A percentile compares a stretch with the other conserved stretches of the same genome.
These are phyloP conservation scores for Phytophthora pinifolia DNA, from an alignment of 352 stramenopile genomes.

Conservation along the genomic window DNA sequence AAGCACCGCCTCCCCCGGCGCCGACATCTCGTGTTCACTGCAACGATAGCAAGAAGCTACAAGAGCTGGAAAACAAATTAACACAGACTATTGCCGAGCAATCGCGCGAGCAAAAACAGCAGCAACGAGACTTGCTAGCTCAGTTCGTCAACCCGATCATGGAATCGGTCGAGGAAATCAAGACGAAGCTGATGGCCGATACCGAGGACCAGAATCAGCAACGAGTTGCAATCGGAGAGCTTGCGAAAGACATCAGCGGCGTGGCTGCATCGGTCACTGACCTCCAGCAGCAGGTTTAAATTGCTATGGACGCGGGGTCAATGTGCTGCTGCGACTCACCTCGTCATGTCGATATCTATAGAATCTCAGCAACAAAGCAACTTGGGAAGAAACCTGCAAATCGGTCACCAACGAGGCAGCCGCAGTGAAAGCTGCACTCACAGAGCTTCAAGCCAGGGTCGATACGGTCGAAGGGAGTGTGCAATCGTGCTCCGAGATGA, in stretches of 20 bases:
- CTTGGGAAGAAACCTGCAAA: conserved; percentile 16
- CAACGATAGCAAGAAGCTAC: conserved; percentile 14
- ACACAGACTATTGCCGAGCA: conserved; percentile 19
- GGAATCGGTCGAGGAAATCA: conserved; percentile 24
- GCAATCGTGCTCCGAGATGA: conserved; percentile 21
- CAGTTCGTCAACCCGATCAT: conserved; percentile 22
- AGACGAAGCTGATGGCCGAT: conserved; percentile 8
- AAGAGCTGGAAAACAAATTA: conserved; percentile 16
- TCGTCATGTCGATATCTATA: conserved; percentile 5
- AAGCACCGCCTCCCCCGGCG: neutral
- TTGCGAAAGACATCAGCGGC: conserved; percentile 17
- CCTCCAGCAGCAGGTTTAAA: conserved; percentile 34
- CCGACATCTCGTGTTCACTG: conserved; percentile 3
- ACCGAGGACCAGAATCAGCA: conserved; percentile 16
- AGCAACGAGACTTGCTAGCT: conserved; percentile 20
- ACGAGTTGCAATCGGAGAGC: conserved; percentile 3
- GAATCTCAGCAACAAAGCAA: conserved; percentile 17
- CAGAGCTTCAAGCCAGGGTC: conserved; percentile 20
- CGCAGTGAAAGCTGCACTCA: conserved; percentile 23
- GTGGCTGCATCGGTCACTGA: conserved; percentile 24
- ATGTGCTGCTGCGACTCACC: conserved; percentile 11
- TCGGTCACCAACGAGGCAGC: conserved; percentile 12
- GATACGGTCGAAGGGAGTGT: conserved; percentile 25
- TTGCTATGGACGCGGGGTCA: neutral
- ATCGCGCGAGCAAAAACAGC: conserved; percentile 18